Evolutionary conservation across 108 stramenopile genomes (phyloP).

Genomic region (Skeletonema grethae): DNA sequence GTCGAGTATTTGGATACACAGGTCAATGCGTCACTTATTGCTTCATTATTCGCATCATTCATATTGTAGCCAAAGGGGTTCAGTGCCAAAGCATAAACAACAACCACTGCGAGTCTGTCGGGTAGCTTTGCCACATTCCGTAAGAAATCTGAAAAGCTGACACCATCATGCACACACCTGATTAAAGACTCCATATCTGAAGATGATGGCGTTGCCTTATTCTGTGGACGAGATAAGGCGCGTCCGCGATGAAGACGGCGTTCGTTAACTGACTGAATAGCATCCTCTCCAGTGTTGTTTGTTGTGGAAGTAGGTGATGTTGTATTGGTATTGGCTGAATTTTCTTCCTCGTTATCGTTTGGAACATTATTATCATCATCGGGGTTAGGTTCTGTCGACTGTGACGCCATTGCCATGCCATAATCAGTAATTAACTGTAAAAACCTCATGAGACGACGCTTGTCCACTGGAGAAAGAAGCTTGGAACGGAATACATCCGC

Average conservation of each 20-base stretch:
- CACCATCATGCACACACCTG: conserved; percentile 52
- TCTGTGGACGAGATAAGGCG: conserved; percentile 89
- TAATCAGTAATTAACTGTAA: conserved; percentile 86
- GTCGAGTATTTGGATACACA: conserved; percentile 25
- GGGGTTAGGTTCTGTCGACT: neutral
- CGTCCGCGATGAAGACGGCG: conserved; percentile 85
- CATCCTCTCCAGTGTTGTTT: conserved; percentile 36
- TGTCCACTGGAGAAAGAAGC: conserved; percentile 83
- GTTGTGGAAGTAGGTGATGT: conserved; percentile 6
- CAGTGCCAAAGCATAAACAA: conserved; percentile 75
- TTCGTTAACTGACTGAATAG: conserved; percentile 80
- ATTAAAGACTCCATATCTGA: conserved; percentile 59
- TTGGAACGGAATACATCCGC: conserved; percentile 85
- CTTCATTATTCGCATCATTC: neutral
- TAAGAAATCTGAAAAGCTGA: conserved; percentile 67
- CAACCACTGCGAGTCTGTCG: conserved; percentile 47
- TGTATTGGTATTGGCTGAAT: conserved; percentile 2
- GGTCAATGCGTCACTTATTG: conserved; percentile 4
- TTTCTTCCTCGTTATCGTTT: conserved; percentile 3
- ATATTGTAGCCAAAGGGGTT: conserved; percentile 32
- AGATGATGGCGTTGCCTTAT: conserved; percentile 72
- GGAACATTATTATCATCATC: neutral
- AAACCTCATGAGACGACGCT: conserved; percentile 92
- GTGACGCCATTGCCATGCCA: conserved; percentile 45
- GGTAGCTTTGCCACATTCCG: conserved; percentile 59